Evolutionary conservation across 768 basidiomycete species (phyloP).

Genomic region (Hygrophoropsis aurantiaca): DNA sequence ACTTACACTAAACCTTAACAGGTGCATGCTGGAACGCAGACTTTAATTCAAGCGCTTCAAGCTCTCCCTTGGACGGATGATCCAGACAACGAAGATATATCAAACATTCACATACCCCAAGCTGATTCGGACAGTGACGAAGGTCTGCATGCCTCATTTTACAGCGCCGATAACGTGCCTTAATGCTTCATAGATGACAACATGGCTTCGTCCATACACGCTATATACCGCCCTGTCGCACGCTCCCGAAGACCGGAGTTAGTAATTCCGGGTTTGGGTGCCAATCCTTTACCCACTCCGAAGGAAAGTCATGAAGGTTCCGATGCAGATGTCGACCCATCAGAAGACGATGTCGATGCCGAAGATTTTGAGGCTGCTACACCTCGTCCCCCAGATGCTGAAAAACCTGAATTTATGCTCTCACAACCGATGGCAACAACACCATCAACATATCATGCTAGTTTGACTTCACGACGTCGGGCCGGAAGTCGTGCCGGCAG

Average conservation of each 20-base stretch:
- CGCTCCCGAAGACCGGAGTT: constrained; percentile 51
- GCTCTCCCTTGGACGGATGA: constrained; percentile 77
- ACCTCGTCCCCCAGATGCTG: constrained; percentile 35
- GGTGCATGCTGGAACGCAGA: constrained; percentile 89
- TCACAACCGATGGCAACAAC: constrained; percentile 3
- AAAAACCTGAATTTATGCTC: constrained; percentile 5
- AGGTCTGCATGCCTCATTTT: constrained; percentile 41
- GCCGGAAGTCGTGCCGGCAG: constrained; percentile 50
- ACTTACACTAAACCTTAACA: constrained; percentile 29
- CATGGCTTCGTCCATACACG: constrained; percentile 83
- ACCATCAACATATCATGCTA: constrained; percentile 13
- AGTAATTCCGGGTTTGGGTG: constrained; percentile 15
- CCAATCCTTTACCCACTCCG: constrained; percentile 8
- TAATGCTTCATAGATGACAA: constrained; percentile 35
- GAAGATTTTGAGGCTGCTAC: constrained; percentile 60
- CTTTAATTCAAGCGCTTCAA: constrained; percentile 85
- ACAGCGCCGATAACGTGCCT: background rate
- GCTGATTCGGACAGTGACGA: constrained; percentile 66
- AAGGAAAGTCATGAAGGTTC: constrained; percentile 28
- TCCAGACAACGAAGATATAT: constrained; percentile 69
- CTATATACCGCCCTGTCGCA: constrained; percentile 80
- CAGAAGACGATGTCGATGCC: constrained; percentile 54
- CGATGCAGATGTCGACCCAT: constrained; percentile 35
- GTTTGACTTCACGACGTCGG: constrained; percentile 20
- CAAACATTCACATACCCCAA: constrained; percentile 39